phyloP scores from a whole-genome alignment of 305 asterid species.

The Petunia hybrid region DNA sequence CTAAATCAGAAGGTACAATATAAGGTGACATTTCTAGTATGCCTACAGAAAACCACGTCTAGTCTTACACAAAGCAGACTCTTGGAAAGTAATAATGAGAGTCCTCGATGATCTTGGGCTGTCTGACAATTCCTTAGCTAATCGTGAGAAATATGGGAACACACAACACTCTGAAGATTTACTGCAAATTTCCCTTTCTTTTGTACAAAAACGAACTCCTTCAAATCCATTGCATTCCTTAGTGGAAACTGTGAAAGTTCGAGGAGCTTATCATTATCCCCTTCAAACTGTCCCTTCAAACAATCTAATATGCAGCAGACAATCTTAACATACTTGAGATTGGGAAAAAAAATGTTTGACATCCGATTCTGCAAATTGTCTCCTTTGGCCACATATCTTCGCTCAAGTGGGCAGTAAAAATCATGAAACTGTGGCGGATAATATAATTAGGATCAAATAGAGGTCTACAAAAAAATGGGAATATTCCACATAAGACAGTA shows the following conservation, averaged over 20 bases:
- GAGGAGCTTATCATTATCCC: not conserved
- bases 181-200: not conserved
- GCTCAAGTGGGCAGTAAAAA: not conserved
- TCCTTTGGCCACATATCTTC: not conserved
- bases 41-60: no score
- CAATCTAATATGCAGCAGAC: no score
- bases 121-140: not conserved
- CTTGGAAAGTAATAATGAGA: not conserved
- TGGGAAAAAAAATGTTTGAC: not conserved
- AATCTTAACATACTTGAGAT: not conserved
- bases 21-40: no score
- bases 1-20: no score
- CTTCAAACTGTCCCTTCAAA: not conserved
- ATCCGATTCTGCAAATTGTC: not conserved
- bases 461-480: not conserved
- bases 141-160: not conserved
- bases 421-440: not conserved
- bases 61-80: no score
- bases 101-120: not conserved
- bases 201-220: slow-evolving; percentile 1
- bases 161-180: not conserved
- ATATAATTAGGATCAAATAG: not conserved
- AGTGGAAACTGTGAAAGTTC: not conserved
- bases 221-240: slow-evolving; percentile 7
- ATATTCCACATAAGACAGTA: not conserved